These are phyloP conservation scores for Phlebiopsis gigantea DNA, from an alignment of 768 basidiomycete genomes.

Conservation along the genomic window DNA sequence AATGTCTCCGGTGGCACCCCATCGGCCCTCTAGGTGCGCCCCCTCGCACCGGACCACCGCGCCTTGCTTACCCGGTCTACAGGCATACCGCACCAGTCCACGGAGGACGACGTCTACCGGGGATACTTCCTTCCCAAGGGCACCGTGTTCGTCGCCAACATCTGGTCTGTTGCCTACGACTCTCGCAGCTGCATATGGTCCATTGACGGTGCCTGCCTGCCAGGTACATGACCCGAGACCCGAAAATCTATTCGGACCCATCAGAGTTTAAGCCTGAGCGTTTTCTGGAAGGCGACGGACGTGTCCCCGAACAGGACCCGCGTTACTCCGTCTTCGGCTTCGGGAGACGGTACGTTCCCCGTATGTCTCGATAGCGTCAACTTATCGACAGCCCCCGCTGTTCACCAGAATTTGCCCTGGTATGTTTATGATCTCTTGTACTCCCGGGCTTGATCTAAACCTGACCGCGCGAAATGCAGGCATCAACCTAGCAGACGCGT, in stretches of 20 bases:
- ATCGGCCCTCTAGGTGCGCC: conserved; percentile 10
- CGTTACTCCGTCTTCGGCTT: conserved; percentile 27
- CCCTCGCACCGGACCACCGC: background rate
- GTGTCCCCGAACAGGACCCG: background rate
- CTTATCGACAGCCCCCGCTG: conserved; percentile 20
- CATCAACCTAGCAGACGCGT: conserved; percentile 21
- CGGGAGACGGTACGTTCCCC: conserved; percentile 23
- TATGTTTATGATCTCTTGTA: background rate
- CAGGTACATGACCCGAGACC: conserved; percentile 5
- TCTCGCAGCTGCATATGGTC: background rate
- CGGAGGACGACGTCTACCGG: conserved; percentile 23
- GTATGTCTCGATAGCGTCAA: conserved; percentile 4
- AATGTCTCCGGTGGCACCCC: conserved; percentile 32
- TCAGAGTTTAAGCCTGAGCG: conserved; percentile 7
- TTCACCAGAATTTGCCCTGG: background rate
- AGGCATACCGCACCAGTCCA: conserved; percentile 20
- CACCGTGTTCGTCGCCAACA: conserved; percentile 16
- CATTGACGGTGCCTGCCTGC: background rate
- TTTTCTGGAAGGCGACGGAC: background rate
- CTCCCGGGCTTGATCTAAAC: background rate
- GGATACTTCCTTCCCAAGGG: conserved; percentile 27
- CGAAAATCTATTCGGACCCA: conserved; percentile 6
- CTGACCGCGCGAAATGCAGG: background rate
- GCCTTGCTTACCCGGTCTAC: background rate
- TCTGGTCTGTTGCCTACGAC: conserved; percentile 8